These are phyloP conservation scores for Xanthoconium stramineum DNA, from an alignment of 768 basidiomycete species.

Conservation along the genomic window DNA sequence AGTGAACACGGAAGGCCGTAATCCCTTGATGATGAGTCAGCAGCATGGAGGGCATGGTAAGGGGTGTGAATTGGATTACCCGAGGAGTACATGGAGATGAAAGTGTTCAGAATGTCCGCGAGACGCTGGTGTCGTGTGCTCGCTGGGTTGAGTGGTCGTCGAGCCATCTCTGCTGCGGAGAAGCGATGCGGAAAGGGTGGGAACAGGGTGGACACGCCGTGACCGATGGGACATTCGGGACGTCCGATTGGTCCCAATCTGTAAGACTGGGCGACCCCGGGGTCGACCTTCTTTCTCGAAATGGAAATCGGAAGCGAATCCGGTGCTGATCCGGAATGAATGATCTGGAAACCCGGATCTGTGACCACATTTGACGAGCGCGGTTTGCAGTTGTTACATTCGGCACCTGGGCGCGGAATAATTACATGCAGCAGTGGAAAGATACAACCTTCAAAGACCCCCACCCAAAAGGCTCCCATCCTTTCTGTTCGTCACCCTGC, in stretches of 20 bases:
- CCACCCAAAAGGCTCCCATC: constrained; percentile 33
- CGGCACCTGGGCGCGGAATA: constrained; percentile 40
- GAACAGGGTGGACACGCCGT: constrained; percentile 1
- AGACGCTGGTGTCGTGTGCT: not conserved
- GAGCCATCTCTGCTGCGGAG: constrained; percentile 22
- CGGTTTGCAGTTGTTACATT: constrained; percentile 35
- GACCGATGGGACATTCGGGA: too few species aligned
- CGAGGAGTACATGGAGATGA: constrained; percentile 25
- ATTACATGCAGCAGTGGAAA: constrained; percentile 35
- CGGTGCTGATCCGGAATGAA: constrained; percentile 28
- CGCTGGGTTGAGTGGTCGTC: not conserved
- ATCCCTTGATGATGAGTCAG: constrained; percentile 13
- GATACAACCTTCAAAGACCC: constrained; percentile 34
- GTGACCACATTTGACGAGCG: constrained; percentile 31
- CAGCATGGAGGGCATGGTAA: not conserved
- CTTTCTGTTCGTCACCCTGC: constrained; percentile 17
- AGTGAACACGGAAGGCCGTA: constrained; percentile 20
- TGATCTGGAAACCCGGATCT: constrained; percentile 27
- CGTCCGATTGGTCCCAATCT: not conserved
- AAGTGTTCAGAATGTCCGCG: constrained; percentile 1
- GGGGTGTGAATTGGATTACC: not conserved
- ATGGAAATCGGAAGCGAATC: constrained; percentile 14
- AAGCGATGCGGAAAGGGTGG: constrained; percentile 17
- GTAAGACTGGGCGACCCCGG: not conserved
- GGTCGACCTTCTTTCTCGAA: not conserved